Evolutionary conservation across 2,329 filamentous ascomycete genomes (phyloP), one percentile per base, ranked within the genome.

Genomic region (Scytalidium sp.): DNA sequence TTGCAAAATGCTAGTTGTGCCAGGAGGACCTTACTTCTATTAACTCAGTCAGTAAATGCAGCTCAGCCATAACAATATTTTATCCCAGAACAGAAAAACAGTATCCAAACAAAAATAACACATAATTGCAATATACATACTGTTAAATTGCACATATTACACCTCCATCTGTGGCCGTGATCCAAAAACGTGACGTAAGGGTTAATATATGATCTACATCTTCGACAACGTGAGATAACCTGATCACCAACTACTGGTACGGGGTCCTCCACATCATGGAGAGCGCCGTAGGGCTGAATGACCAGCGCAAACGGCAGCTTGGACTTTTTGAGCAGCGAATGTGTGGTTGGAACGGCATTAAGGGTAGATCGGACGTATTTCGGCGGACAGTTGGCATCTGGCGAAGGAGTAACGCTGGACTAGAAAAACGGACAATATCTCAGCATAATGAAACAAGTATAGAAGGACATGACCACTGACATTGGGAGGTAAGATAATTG

Each of bases 141-240:
- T 60, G 92, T 97, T 57, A 99, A 78, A 70, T 96, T 97, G 71
- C 94, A 99, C 92, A 99, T 97, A 73, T 99, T 99, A 75, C 94
- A 99, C 64, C 93, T 87, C 94, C 94, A 99, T 65, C 94, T 83
- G 72, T 99, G 94, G 43, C 94, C 94, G 65, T 97, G 90, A 63
- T 99, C 94, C 53, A 99, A 75, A 74, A 99, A 99, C 43, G 90
- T 90, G 52, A 96, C 94, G 61, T 93, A 99, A 11, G 94, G 92
- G 68, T 97, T 97, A 76, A 97, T 97, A 69, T 97, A 97, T 49
- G 93, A 94, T 60, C 94, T 81, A 73, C 94, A 99, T 71, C 94
- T 86, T 69, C 94, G 84, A 76, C 94, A 99, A 64, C 94, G 86
- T 50, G 93, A 95, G 67, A 99, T 99, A 57, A 97, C 89, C 72